Conservation (phyloP, 441 rosid genomes). For the California macrophylla region DNA sequence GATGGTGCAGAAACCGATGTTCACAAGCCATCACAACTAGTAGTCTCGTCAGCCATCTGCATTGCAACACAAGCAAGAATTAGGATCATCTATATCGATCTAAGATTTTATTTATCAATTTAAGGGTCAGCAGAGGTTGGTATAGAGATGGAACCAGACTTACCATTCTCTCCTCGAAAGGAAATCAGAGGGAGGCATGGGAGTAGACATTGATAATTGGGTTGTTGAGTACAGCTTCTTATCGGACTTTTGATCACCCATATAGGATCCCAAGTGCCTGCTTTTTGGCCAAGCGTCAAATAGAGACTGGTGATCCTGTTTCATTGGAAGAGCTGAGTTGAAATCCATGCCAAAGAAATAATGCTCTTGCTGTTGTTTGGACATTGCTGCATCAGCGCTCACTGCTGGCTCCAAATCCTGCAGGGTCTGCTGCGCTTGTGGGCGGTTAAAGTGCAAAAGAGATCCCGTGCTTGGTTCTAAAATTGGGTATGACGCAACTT, state of each 20-base stretch:
- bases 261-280: constrained; percentile 20
- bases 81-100: background rate
- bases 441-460: constrained; percentile 15
- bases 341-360: constrained; percentile 30
- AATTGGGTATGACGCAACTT: constrained; percentile 16
- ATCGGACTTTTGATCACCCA: background rate
- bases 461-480: constrained; percentile 21
- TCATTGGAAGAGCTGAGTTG: constrained; percentile 7
- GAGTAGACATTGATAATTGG: background rate
- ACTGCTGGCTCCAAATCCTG: constrained; percentile 18
- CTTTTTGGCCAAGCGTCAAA: constrained; percentile 30
- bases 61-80: background rate
- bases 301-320: constrained; percentile 9
- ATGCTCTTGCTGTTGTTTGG: constrained; percentile 30
- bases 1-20: background rate
- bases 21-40: background rate
- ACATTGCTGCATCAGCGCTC: constrained; percentile 14
- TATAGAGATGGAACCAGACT: background rate
- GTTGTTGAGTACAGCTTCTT: background rate
- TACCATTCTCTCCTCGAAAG: background rate
- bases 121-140: too few species aligned
- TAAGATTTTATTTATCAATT: background rate
- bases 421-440: constrained; percentile 14
- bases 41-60: background rate
- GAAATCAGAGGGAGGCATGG: background rate